These are phyloP conservation scores for Trichophyton benhamiae DNA, from an alignment of 2,329 filamentous ascomycete genomes.

Conservation along the genomic window DNA sequence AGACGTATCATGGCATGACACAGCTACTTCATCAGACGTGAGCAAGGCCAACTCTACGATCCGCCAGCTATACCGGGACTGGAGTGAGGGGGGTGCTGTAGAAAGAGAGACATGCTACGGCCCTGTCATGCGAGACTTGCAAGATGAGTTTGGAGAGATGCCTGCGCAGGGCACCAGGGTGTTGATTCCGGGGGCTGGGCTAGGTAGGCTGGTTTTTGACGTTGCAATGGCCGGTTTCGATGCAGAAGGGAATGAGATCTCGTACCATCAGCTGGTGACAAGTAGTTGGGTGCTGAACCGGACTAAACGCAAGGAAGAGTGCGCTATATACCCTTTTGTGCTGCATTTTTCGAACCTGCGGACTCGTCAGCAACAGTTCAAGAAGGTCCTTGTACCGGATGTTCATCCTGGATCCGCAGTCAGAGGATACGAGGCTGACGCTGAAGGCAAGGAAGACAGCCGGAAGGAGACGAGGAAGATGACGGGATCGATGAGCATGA, in stretches of 20 bases:
- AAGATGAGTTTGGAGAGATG: constrained; percentile 31
- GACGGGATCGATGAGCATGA: constrained; percentile 74
- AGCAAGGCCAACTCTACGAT: constrained; percentile 89
- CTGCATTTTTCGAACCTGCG: constrained; percentile 78
- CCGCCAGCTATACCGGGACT: constrained; percentile 89
- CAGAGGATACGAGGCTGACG: neutral
- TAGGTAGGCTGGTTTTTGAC: constrained; percentile 83
- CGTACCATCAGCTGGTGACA: constrained; percentile 88
- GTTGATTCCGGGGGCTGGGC: constrained; percentile 76
- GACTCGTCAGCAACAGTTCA: constrained; percentile 61
- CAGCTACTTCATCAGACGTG: constrained; percentile 60
- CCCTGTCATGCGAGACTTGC: constrained; percentile 57
- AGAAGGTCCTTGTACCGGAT: constrained; percentile 64
- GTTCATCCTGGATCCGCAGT: constrained; percentile 55
- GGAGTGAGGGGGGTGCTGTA: constrained; percentile 61
- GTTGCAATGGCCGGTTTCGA: constrained; percentile 60
- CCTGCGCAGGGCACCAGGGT: constrained; percentile 45
- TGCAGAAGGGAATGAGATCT: constrained; percentile 87
- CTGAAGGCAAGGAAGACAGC: neutral
- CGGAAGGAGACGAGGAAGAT: constrained; percentile 14
- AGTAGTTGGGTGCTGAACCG: constrained; percentile 49
- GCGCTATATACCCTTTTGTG: constrained; percentile 73
- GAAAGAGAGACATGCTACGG: constrained; percentile 70
- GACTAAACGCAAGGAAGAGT: constrained; percentile 47
- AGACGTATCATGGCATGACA: constrained; percentile 49